Conservation (phyloP, 805 yeast genomes). For the Saccharomycopsis capsularis region DNA sequence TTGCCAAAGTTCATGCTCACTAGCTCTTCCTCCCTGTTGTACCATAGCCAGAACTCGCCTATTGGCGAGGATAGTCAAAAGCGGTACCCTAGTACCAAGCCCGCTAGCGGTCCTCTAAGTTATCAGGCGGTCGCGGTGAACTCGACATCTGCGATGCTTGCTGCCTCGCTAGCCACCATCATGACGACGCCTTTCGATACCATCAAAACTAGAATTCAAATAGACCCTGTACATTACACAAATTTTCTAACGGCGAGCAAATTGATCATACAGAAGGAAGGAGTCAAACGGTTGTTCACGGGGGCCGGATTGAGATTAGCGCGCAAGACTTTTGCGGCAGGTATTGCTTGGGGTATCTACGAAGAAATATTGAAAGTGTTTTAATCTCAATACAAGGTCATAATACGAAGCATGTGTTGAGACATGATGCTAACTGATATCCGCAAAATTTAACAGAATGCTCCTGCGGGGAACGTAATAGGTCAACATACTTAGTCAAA, state of each 20-base stretch:
- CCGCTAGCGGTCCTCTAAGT: conserved; percentile 23
- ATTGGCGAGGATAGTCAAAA: neutral
- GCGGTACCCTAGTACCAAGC: conserved; percentile 12
- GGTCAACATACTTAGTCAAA: too few relatives aligned
- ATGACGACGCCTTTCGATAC: conserved; percentile 95
- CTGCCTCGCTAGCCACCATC: conserved; percentile 77
- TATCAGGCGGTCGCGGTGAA: conserved; percentile 50
- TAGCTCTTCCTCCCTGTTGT: neutral
- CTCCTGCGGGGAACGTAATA: too few relatives aligned
- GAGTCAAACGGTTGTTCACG: conserved; percentile 55
- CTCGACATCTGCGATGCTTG: conserved; percentile 64
- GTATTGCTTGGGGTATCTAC: conserved; percentile 95
- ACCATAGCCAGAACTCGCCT: neutral
- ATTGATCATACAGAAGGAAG: conserved; percentile 39
- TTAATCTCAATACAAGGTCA: conserved; percentile 5
- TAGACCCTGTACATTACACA: conserved; percentile 44
- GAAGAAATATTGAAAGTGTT: conserved; percentile 63
- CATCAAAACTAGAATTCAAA: conserved; percentile 84
- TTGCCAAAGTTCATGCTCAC: conserved; percentile 38
- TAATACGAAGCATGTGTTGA: too few relatives aligned
- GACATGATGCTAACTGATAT: too few relatives aligned
- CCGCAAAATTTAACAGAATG: too few relatives aligned
- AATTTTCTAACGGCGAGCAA: conserved; percentile 35
- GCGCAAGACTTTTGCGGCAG: conserved; percentile 86
- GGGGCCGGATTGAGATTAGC: conserved; percentile 77